Conservation (phyloP, 139 green algal genomes). For the Bryopsis sp. region DNA sequence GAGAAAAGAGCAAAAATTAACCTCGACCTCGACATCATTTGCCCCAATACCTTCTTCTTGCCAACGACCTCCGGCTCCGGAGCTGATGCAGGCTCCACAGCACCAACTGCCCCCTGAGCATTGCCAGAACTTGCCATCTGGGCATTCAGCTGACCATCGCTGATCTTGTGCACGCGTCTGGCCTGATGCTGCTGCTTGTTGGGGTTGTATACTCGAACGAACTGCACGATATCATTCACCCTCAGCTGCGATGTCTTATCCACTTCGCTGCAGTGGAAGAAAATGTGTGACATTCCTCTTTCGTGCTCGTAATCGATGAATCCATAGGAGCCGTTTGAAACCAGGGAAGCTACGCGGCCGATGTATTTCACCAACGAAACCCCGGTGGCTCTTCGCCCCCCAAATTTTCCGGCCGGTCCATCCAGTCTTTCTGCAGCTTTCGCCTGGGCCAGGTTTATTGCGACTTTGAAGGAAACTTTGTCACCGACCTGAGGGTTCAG, state of each 20-base stretch:
- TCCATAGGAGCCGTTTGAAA: constrained; percentile 14
- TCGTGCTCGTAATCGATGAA: constrained; percentile 20
- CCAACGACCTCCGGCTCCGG: too few relatives aligned
- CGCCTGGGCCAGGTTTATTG: constrained; percentile 11
- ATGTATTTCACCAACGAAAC: constrained; percentile 18
- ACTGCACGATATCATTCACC: constrained; percentile 9
- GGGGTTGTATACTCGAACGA: constrained; percentile 15
- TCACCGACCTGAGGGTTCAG: constrained; percentile 16
- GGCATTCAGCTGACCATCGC: too few relatives aligned
- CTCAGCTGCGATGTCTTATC: not conserved
- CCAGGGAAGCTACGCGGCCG: not conserved
- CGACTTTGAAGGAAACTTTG: constrained; percentile 10
- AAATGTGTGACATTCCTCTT: constrained; percentile 13
- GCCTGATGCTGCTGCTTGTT: constrained; percentile 17
- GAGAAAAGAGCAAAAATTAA: too few relatives aligned
- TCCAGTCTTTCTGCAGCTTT: constrained; percentile 11
- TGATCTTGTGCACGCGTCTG: constrained; percentile 7
- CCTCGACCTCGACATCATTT: too few relatives aligned
- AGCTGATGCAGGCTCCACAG: too few relatives aligned
- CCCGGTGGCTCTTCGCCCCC: not conserved
- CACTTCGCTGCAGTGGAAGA: constrained; percentile 19
- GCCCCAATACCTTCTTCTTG: too few relatives aligned
- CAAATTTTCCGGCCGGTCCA: constrained; percentile 1
- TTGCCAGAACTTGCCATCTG: too few relatives aligned
- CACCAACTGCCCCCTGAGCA: too few relatives aligned